Percentiles rank a stretch among this genome's conserved stretches.
Conservation (phyloP, 2,329 filamentous ascomycete genomes). For the Coleophoma crateriformis region DNA sequence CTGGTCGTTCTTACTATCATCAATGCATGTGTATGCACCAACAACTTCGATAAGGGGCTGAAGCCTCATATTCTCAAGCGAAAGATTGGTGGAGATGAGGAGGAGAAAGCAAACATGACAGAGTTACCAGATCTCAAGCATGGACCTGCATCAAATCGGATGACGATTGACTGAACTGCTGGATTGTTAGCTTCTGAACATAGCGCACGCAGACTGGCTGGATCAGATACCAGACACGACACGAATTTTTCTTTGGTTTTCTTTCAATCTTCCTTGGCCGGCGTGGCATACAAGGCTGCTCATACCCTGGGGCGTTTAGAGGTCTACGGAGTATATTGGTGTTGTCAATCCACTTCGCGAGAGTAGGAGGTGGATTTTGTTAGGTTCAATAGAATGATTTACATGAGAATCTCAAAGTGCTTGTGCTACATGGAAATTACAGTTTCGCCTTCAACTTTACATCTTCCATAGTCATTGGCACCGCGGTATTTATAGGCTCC, state of each 20-base stretch:
- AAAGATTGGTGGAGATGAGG: slow-evolving; percentile 40
- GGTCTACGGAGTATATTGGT: slow-evolving; percentile 16
- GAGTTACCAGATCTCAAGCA: slow-evolving; percentile 33
- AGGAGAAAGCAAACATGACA: slow-evolving; percentile 44
- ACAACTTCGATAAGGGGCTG: slow-evolving; percentile 85
- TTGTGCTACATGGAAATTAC: not conserved
- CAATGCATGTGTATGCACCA: slow-evolving; percentile 81
- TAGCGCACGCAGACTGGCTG: too few relatives aligned
- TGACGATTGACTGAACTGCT: slow-evolving; percentile 42
- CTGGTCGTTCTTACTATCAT: slow-evolving; percentile 83
- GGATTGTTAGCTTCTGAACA: not conserved
- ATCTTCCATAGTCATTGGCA: slow-evolving; percentile 19
- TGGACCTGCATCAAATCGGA: slow-evolving; percentile 34
- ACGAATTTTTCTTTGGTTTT: slow-evolving; percentile 13
- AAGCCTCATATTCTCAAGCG: slow-evolving; percentile 75
- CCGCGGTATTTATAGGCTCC: slow-evolving; percentile 39
- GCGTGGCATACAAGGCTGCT: slow-evolving; percentile 21
- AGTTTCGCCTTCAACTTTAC: slow-evolving; percentile 13
- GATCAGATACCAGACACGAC: slow-evolving; percentile 10
- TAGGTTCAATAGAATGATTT: not conserved
- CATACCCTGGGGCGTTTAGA: slow-evolving; percentile 23
- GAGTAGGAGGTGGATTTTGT: not conserved
- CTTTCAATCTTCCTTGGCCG: slow-evolving; percentile 19
- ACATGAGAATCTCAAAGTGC: not conserved
- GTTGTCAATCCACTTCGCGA: slow-evolving; percentile 1